Evolutionary conservation across 768 basidiomycete species (phyloP), one percentile per base, ranked within the genome.

Genomic region (Suillus brevipes): DNA sequence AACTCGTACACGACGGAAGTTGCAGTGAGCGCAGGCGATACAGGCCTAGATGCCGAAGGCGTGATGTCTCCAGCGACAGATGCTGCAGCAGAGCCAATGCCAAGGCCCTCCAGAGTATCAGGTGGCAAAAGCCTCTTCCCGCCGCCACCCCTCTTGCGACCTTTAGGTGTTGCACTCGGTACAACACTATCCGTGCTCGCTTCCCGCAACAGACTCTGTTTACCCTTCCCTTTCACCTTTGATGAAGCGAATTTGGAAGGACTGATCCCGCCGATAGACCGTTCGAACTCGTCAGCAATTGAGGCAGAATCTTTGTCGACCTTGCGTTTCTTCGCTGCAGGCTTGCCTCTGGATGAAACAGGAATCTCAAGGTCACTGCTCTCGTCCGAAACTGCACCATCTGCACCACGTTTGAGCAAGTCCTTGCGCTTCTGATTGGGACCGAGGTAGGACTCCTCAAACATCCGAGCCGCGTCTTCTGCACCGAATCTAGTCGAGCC

Each of bases 1-100:
- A 93, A 80, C 65, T 91, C 90, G 68, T 87, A 93, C 31, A 93
- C 84, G 42, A 88, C 82, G 25, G 87, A 85, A 20, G 81, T 81
- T 56, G 79, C 79, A 0, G 85, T 84, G 9, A 80, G 70, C 3
- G 82, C 81, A 6, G 92, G 92, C 13, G 91, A 92, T 52, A 84
- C 76, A 31, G 89, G 89, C n/a, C 89, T 81, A 7, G 92, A 94
- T 59, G 84, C 82, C 13, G 80, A 80, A 23, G 91, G 90, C 8
- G 91, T 90, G 14, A 82, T 79, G 78, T 92, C 91, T n/a, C 89
- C 88, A 31, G 87, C 81, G 36, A 85, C 78, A 23, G 85, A 84
- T 20, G 74, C 75, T 20, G 74, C 63, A 50, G 85, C 80, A 23
- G 89, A 85, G 64, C 81, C 60, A 83, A 84, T 47, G 78, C 82